Percentiles rank a stretch among this genome's conserved stretches.
Conservation (phyloP, 805 yeast species). For the Danielozyma ontarioensis region DNA sequence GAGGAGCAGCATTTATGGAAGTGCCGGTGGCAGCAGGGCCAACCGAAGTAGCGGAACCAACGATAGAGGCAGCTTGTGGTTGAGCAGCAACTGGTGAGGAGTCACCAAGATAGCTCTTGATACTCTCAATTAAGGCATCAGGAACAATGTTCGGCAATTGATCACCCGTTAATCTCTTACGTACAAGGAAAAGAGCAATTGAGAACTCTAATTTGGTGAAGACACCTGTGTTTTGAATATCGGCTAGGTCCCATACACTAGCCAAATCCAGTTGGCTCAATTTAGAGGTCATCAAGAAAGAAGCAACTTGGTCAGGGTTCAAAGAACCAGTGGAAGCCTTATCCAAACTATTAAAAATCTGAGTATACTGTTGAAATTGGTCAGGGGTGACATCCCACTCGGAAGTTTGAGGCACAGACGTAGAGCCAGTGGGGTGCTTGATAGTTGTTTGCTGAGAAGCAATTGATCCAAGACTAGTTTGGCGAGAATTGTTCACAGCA, state of each 20-base stretch:
- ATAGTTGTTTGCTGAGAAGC: slow-evolving; percentile 32
- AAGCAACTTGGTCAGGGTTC: slow-evolving; percentile 78
- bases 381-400: slow-evolving; percentile 69
- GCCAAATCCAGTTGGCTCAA: slow-evolving; percentile 83
- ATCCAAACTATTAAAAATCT: slow-evolving; percentile 75
- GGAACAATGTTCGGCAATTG: slow-evolving; percentile 79
- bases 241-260: slow-evolving; percentile 90
- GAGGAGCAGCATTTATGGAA: slow-evolving; percentile 1
- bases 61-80: slow-evolving; percentile 1
- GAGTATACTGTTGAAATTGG: slow-evolving; percentile 72
- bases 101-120: slow-evolving; percentile 12
- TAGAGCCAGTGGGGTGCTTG: slow-evolving; percentile 18
- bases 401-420: slow-evolving; percentile 6
- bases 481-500: slow-evolving; percentile 15
- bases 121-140: slow-evolving; percentile 43
- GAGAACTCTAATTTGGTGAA: slow-evolving; percentile 82
- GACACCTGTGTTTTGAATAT: slow-evolving; percentile 77
- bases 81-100: slow-evolving; percentile 3
- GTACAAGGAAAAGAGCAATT: slow-evolving; percentile 89
- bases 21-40: slow-evolving; percentile 4
- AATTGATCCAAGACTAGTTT: slow-evolving; percentile 25
- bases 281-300: slow-evolving; percentile 82
- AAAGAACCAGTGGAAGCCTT: slow-evolving; percentile 56
- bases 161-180: slow-evolving; percentile 72
- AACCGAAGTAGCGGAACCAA: slow-evolving; percentile 1